Percentiles rank a stretch among this genome's conserved stretches.
These are phyloP conservation scores for Paecilomyces formosus DNA, from an alignment of 2,329 filamentous ascomycete species.

Conservation along the genomic window DNA sequence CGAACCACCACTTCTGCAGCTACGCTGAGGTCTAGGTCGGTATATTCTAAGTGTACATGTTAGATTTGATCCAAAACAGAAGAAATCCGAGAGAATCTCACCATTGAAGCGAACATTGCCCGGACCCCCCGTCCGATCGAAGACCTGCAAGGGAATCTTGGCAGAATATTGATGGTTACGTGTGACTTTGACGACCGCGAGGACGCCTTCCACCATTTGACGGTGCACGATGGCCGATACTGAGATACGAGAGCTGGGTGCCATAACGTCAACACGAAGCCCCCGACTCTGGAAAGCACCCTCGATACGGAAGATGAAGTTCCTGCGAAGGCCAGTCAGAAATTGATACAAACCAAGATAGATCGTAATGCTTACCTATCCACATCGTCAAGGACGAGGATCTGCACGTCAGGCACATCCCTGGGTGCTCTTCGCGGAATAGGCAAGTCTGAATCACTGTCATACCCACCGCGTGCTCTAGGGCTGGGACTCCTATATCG, in stretches of 20 bases:
- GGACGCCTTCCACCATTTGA: conserved; percentile 81
- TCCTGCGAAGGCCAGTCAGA: conserved; percentile 35
- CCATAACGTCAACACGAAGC: conserved; percentile 70
- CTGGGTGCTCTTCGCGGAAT: conserved; percentile 65
- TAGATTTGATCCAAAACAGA: background rate
- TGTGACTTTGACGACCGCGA: conserved; percentile 73
- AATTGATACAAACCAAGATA: background rate
- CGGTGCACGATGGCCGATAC: conserved; percentile 73
- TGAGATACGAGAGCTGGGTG: conserved; percentile 67
- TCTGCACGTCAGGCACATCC: conserved; percentile 82
- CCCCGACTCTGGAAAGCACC: conserved; percentile 63
- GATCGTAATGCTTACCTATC: conserved; percentile 39
- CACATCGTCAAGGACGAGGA: conserved; percentile 73
- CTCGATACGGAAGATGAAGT: conserved; percentile 80
- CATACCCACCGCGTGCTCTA: conserved; percentile 43
- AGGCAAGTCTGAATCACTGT: conserved; percentile 57
- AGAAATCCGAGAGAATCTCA: conserved; percentile 19
- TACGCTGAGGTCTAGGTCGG: conserved; percentile 68
- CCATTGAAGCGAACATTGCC: conserved; percentile 72
- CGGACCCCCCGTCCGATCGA: conserved; percentile 68
- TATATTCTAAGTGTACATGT: conserved; percentile 56
- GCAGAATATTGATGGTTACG: conserved; percentile 59
- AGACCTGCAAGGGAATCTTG: conserved; percentile 75
- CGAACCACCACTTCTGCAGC: conserved; percentile 75
- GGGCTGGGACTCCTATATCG: conserved; percentile 65